Percentiles rank a stretch among this genome's conserved stretches.
Conservation (phyloP, 2,329 filamentous ascomycete species). For the Penicillium sp. region DNA sequence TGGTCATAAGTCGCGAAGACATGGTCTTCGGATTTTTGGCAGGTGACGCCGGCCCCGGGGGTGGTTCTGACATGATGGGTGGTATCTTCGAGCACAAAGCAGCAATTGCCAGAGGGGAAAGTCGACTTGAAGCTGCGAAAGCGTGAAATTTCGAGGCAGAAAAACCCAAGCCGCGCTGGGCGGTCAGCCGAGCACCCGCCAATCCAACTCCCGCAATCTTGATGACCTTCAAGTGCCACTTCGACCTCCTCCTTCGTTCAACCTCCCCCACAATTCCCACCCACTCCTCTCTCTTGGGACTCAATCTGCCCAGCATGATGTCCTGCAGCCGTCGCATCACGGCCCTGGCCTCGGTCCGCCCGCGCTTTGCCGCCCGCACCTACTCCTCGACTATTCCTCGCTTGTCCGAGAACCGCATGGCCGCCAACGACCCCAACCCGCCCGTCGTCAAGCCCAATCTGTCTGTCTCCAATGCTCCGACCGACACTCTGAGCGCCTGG, state of each 20-base stretch:
- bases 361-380: constrained; percentile 39
- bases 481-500: constrained; percentile 52
- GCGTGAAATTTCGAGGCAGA: constrained; percentile 23
- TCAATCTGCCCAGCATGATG: constrained; percentile 45
- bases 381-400: constrained; percentile 51
- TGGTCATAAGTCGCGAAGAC: constrained; percentile 86
- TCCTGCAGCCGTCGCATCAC: constrained; percentile 52
- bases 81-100: too few species aligned
- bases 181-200: constrained; percentile 21
- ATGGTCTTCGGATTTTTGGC: constrained; percentile 68
- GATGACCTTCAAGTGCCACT: constrained; percentile 21
- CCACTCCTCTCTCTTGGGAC: constrained; percentile 20
- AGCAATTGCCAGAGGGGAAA: too few species aligned
- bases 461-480: constrained; percentile 65
- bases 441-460: constrained; percentile 57
- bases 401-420: constrained; percentile 46
- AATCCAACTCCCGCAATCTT: constrained; percentile 38
- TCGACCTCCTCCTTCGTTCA: constrained; percentile 9
- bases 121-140: too few species aligned
- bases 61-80: constrained; percentile 39
- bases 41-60: constrained; percentile 48
- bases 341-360: constrained; percentile 47
- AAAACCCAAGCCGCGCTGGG: constrained; percentile 20
- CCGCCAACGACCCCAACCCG: constrained; percentile 63
- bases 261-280: constrained; percentile 19